Evolutionary conservation across 495 filamentous ascomycete species (phyloP), one percentile per base, ranked within the genome.

Genomic region (Clohesyomyces aquaticus): DNA sequence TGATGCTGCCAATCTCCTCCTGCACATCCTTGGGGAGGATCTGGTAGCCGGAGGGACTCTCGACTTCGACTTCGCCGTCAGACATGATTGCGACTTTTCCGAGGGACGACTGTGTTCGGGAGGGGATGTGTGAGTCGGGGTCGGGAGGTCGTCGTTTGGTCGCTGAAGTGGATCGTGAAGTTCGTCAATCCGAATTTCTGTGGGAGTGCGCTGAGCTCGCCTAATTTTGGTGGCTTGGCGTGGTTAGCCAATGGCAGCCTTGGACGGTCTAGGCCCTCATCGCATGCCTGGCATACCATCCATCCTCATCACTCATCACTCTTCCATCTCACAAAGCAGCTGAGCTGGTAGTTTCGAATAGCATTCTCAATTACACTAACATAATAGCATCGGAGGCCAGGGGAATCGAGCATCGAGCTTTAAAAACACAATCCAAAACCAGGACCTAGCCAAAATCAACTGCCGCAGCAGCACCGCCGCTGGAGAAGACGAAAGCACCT

Each of bases 41-140:
- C 70, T 84, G 78, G 80, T 87, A 88, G 78, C 81, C 83, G 75
- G 78, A 79, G 67, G 82, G 80, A 82, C 81, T 85, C 74, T 90
- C 90, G 77, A 95, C 89, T 83, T 96, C 91, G 80, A 96, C 85
- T 83, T 96, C 93, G 81, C 87, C 93, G 79, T 98, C 93, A 88
- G 93, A 96, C 93, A 72, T 72, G 68, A 42, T 72, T 58, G 63
- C 66, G 58, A 56, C 61, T 67, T 38, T 50, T 14, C n/a, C 59
- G 54, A 61, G 54, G 41, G 59, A 27, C 62, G 62, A 62, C 53
- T 61, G 32, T 18, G 51, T 25, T 64, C 38, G 26, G 62, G 56
- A 19, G 57, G 52, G 56, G 12, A 23, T 3, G 29, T 42, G 27
- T 29, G 49, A 19, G 38, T 45, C 19, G 50, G 43, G 51, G 49